phyloP scores from a whole-genome alignment of 2,329 filamentous ascomycete species.

The Aureobasidium sp. region DNA sequence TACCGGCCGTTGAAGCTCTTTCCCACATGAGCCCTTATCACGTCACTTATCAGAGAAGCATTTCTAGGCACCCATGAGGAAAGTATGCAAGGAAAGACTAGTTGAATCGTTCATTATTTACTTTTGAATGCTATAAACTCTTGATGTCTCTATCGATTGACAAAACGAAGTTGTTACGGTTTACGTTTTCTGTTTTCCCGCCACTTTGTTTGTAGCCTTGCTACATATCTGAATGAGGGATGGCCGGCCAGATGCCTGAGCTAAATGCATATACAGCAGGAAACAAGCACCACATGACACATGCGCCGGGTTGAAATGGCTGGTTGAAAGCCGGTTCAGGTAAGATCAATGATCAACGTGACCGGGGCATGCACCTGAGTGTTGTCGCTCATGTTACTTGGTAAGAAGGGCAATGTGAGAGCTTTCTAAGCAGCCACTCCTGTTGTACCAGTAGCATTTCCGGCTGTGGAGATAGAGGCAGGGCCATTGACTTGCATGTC shows the following conservation, averaged over 20 bases:
- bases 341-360: neutral
- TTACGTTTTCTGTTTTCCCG: neutral
- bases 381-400: neutral
- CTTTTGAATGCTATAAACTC: conserved; percentile 4
- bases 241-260: neutral
- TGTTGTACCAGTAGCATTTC: neutral
- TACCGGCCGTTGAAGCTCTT: neutral
- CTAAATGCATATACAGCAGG: neutral
- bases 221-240: neutral
- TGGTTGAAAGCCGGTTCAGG: conserved; percentile 7
- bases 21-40: neutral
- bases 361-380: neutral
- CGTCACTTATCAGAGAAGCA: neutral
- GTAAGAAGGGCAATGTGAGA: neutral
- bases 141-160: no score
- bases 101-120: neutral
- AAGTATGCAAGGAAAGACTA: neutral
- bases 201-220: neutral
- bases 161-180: neutral
- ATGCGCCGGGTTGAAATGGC: neutral
- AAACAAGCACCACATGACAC: neutral
- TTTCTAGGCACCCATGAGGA: neutral
- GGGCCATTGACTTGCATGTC: conserved; percentile 80
- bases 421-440: neutral
- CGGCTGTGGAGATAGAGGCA: conserved; percentile 17